Evolutionary conservation across 2,329 filamentous ascomycete species (phyloP), one percentile per base, ranked within the genome.

Genomic region (Ustulina deusta): DNA sequence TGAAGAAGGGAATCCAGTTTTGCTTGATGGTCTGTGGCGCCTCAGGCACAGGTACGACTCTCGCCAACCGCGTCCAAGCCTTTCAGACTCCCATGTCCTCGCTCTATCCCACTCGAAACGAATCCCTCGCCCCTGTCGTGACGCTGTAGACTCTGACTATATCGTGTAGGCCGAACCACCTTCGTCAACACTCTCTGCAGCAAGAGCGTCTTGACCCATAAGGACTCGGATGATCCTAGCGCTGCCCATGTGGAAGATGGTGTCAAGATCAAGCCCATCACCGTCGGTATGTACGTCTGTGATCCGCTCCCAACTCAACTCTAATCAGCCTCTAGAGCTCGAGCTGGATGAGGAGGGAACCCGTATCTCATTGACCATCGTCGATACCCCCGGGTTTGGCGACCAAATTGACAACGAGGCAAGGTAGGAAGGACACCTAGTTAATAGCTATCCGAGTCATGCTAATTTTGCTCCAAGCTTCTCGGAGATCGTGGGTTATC

Each of bases 1-100:
- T 99, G 86, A 97, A 97, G 92, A 97, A 97, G 90, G 96, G 96
- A 81, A 98, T 99, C 80, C 96, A 99, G 88, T 99, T 99, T 87
- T 98, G 94, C 83, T 85, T 99, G 89, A 99, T 99, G 96, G 96
- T 99, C 79, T 98, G 96, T 81, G 96, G 96, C 86, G 96, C 96
- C 81, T 98, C 95, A 77, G 96, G 96, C 83, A 98, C 96, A 83
- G 96, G 94, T 97, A 90, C 79, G 88, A 84, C 48, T 64, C 44
- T 51, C 56, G 46, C 44, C 38, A 48, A 25, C 63, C 54, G 66
- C 68, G 66, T 63, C 71, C 63, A 65, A 69, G 17, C 46, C 49
- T 56, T 15, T 42, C 49, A 46, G 42, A 40, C 44, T 46, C 40
- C 32, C 44, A 22, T 52, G 5, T 51, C 42, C 27, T 54, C 32